Percentiles rank a stretch among this genome's conserved stretches.
These are phyloP conservation scores for Rhizopus sp. DNA, from an alignment of 371 early-diverging fungal genomes.

Conservation along the genomic window DNA sequence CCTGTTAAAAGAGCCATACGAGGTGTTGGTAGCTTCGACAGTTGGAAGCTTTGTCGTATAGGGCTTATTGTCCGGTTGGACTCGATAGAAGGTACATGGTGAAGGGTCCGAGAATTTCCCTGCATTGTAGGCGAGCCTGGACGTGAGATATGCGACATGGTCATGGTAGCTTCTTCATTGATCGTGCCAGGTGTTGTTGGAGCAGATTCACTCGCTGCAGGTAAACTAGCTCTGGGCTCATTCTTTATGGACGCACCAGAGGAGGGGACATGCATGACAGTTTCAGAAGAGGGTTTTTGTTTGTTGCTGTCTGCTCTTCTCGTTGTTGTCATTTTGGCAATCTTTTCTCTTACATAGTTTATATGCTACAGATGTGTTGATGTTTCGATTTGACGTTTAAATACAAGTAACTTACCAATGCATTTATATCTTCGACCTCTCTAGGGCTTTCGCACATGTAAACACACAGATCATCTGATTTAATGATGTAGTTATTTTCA, in stretches of 20 bases:
- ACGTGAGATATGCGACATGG: neutral
- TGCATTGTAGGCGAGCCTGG: conserved; percentile 7
- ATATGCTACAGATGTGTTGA: neutral
- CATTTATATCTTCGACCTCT: conserved; percentile 52
- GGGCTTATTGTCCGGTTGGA: conserved; percentile 11
- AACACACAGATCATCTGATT: conserved; percentile 55
- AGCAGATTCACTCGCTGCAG: conserved; percentile 1
- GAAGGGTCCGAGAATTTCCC: neutral
- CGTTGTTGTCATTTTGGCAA: conserved; percentile 8
- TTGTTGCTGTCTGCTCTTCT: conserved; percentile 1
- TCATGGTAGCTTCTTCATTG: neutral
- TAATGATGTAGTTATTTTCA: conserved; percentile 57
- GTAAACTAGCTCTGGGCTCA: too few relatives aligned
- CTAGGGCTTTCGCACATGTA: conserved; percentile 66
- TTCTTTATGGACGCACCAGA: too few relatives aligned
- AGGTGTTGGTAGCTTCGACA: conserved; percentile 23
- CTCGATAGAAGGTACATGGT: conserved; percentile 13
- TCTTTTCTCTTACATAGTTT: conserved; percentile 10
- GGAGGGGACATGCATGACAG: too few relatives aligned
- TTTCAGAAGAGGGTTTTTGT: too few relatives aligned
- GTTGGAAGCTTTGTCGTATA: conserved; percentile 14
- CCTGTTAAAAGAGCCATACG: conserved; percentile 30
- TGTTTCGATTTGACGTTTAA: too few relatives aligned
- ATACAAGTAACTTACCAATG: conserved; percentile 26
- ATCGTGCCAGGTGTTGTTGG: conserved; percentile 5